Base-by-base conservation (phyloP, 352 stramenopile species). In the Globisporangium apiculatum region DNA sequence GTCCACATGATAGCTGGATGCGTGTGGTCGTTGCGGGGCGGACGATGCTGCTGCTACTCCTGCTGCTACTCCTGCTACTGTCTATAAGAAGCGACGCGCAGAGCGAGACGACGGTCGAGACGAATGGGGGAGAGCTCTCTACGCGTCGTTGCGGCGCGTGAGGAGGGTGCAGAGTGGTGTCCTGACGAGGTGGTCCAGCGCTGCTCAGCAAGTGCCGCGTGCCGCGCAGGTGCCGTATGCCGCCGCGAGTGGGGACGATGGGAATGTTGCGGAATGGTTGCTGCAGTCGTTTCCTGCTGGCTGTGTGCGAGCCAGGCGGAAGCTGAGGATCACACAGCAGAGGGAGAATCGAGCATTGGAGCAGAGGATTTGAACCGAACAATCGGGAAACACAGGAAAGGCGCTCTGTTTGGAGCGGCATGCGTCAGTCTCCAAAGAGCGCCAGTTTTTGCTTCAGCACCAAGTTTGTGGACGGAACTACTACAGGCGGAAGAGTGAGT, bases 1-100 rank as follows among this genome's bases (percentile, higher is more conserved):
- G 72, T 83, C 75, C 75, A 85, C 75, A 85, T 85, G n/a, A n/a
- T 24, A 3, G 14, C 12, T 5, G 3, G 10, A 42, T 11, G 24
- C 24, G 24, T 31, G 24, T 31, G 24, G 24, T 2, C 24, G 24
- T 31, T 31, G 24, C 24, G 18, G 18, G 1, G 18, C 18, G 24
- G 24, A 31, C 24, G 24, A 31, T 31, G 24, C 24, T 31, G 24
- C 7, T 45, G 41, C 41, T 45, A 15, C 38, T 47, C 11, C 42
- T 46, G 41, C 41, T 46, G 10, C 42, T n/a, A n/a, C n/a, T n/a
- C n/a, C n/a, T 47, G 24, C 24, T 31, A 3, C 24, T 31, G 24
- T 31, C 24, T 31, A 3, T 31, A 31, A 31, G 24, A 31, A 31
- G 24, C 24, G 24, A 31, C 24, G 24, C 24, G 24, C 24, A 3